Percentiles rank a stretch among this genome's conserved stretches.
Evolutionary conservation across 2,329 filamentous ascomycete species (phyloP).

Genomic region (Clathrospora elynae): DNA sequence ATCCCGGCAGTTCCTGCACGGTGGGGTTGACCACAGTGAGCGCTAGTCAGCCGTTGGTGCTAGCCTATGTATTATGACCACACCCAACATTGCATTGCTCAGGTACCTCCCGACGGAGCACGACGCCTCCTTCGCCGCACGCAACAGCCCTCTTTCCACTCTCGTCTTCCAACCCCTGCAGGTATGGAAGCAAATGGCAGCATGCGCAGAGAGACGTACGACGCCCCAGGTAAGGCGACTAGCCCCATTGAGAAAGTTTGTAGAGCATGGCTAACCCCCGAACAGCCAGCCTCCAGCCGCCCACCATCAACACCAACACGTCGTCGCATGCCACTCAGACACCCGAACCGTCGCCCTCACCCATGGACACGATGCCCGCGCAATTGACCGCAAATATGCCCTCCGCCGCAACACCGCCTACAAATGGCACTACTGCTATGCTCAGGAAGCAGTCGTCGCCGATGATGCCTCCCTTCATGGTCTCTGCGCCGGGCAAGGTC

Average conservation of each 20-base stretch:
- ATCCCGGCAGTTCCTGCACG: conserved; percentile 24
- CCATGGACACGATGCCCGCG: conserved; percentile 36
- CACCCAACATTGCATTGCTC: conserved; percentile 13
- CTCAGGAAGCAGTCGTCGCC: conserved; percentile 56
- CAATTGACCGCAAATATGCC: conserved; percentile 34
- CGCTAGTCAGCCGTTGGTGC: conserved; percentile 15
- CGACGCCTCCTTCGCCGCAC: conserved; percentile 19
- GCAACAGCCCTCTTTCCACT: conserved; percentile 1
- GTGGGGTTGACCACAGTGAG: conserved; percentile 11
- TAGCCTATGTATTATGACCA: conserved; percentile 21
- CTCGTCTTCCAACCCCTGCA: not conserved
- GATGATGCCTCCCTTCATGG: conserved; percentile 90
- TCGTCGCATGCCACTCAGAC: conserved; percentile 36
- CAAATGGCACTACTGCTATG: conserved; percentile 25
- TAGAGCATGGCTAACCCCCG: conserved; percentile 19
- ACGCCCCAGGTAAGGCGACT: conserved; percentile 30
- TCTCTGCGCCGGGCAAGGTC: conserved; percentile 96
- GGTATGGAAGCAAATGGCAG: conserved; percentile 36
- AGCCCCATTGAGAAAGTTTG: not conserved
- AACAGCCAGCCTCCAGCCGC: conserved; percentile 30
- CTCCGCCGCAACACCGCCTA: conserved; percentile 12
- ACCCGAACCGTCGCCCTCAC: conserved; percentile 34
- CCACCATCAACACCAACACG: too few species aligned
- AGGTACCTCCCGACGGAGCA: conserved; percentile 4
- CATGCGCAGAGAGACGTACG: conserved; percentile 29